Conservation (phyloP, 441 rosid genomes). For the Populus tomentosa region DNA sequence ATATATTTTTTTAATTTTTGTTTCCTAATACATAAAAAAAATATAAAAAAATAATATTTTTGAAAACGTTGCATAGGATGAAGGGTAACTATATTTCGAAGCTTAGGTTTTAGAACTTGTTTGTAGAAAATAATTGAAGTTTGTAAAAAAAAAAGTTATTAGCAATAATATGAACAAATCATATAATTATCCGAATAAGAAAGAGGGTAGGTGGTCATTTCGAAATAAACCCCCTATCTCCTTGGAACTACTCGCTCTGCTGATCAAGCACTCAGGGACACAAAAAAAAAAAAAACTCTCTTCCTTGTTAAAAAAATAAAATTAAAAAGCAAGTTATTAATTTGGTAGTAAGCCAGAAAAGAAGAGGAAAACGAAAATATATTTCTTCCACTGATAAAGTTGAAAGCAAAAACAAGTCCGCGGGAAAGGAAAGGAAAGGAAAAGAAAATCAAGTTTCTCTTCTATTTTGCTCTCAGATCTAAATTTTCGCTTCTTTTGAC, state of each 20-base stretch:
- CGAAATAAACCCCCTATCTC: too few relatives aligned
- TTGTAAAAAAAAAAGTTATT: background rate
- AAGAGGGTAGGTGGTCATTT: background rate
- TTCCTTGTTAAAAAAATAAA: background rate
- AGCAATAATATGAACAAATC: background rate
- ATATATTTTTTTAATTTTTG: too few relatives aligned
- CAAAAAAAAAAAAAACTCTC: background rate
- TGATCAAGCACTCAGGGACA: background rate
- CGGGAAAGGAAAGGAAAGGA: background rate
- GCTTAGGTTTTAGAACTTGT: background rate
- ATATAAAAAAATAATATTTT: too few relatives aligned
- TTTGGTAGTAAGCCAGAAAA: background rate
- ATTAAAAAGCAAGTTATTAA: background rate
- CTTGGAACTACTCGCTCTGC: background rate
- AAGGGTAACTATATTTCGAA: background rate
- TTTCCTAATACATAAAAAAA: too few relatives aligned
- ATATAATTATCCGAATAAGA: background rate
- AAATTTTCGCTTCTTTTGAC: constrained; percentile 10
- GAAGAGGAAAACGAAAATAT: background rate
- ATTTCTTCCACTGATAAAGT: background rate
- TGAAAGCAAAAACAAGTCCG: background rate
- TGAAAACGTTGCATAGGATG: background rate
- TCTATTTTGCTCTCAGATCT: constrained; percentile 8
- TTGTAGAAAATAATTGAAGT: background rate
- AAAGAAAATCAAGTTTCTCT: background rate